Evolutionary conservation across 192 early-diverging fungal genomes (phyloP).

Genomic region (Coemansia sp.): DNA sequence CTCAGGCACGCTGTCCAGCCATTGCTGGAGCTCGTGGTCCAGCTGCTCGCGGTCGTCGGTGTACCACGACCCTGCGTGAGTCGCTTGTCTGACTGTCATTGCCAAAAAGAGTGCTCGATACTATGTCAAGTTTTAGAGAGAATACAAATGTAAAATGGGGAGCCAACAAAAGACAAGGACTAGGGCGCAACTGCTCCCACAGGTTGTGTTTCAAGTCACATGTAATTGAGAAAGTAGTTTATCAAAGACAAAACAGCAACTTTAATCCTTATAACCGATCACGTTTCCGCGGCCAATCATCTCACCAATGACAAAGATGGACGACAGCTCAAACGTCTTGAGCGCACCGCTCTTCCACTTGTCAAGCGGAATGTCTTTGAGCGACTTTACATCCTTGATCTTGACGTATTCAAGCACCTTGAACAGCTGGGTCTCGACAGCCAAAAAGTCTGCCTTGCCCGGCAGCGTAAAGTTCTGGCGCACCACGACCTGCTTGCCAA

Average conservation of each 20-base stretch:
- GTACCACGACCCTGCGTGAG: slow-evolving; percentile 76
- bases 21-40: slow-evolving; percentile 30
- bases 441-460: slow-evolving; percentile 45
- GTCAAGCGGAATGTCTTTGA: slow-evolving; percentile 44
- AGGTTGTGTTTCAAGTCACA: too few relatives aligned
- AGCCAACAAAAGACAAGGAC: background rate
- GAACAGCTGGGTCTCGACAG: slow-evolving; percentile 53
- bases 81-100: slow-evolving; percentile 49
- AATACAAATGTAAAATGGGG: background rate
- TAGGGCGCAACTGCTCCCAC: background rate
- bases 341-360: slow-evolving; percentile 52
- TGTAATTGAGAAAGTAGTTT: too few relatives aligned
- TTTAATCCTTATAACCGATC: slow-evolving; percentile 51
- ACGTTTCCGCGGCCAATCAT: slow-evolving; percentile 48
- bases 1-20: slow-evolving; percentile 36
- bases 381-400: slow-evolving; percentile 44
- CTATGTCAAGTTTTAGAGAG: background rate
- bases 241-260: background rate
- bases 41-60: slow-evolving; percentile 45
- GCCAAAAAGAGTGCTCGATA: background rate
- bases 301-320: slow-evolving; percentile 51
- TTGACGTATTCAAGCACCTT: slow-evolving; percentile 49
- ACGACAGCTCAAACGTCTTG: slow-evolving; percentile 53
- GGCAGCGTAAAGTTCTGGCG: slow-evolving; percentile 52
- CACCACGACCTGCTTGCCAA: slow-evolving; percentile 44